Evolutionary conservation across 257 asterid genomes (phyloP).

Genomic region (Solanum neorickii): DNA sequence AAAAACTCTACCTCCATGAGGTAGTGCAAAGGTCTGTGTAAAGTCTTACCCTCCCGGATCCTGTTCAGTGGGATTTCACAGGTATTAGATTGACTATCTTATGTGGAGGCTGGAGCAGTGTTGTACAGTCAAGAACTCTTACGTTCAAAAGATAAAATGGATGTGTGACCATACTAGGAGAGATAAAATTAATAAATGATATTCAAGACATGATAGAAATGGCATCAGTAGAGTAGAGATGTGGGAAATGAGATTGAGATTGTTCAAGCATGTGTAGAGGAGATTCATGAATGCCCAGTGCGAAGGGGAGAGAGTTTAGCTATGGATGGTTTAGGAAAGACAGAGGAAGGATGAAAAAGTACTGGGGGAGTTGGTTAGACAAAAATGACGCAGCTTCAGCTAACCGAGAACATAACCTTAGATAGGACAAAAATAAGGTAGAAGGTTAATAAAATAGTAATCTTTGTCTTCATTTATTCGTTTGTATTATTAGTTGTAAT

Average conservation of each 20-base stretch:
- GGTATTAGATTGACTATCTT: neutral
- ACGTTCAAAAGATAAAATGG: neutral
- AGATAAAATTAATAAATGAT: neutral
- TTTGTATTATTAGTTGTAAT: neutral
- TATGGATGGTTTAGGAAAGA: neutral
- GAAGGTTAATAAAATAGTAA: neutral
- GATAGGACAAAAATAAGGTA: neutral
- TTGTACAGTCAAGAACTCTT: neutral
- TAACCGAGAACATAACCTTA: neutral
- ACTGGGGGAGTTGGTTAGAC: neutral
- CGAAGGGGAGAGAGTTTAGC: neutral
- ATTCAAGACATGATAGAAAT: neutral
- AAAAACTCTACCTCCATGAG: neutral
- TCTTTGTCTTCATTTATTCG: neutral
- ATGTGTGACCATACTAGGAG: neutral
- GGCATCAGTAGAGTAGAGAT: neutral
- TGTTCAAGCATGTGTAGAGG: neutral
- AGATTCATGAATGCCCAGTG: neutral
- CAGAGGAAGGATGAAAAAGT: neutral
- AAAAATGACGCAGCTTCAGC: neutral
- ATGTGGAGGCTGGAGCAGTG: neutral
- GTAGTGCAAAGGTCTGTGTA: neutral
- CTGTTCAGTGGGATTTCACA: neutral
- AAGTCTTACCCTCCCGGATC: neutral
- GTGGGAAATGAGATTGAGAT: neutral